Conservation (phyloP, 1,284 basidiomycete species). For the Fistulinella cinereoalba region DNA sequence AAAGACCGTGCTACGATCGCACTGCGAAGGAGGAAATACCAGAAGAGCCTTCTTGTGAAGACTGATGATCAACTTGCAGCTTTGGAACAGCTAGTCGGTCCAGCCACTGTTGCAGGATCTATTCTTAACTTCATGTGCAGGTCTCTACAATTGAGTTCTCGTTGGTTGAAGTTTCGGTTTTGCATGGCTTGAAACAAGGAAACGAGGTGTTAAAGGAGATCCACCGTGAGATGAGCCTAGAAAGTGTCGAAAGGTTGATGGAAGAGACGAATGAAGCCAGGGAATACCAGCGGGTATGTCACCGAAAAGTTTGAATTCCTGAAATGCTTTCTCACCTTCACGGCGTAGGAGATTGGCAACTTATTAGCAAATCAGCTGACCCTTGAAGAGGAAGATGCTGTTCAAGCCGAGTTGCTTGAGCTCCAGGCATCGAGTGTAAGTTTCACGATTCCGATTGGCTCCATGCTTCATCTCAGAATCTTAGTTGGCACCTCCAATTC, state of each 20-base stretch:
- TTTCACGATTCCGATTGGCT: slow-evolving; percentile 5
- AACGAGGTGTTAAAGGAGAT: slow-evolving; percentile 92
- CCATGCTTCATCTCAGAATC: slow-evolving; percentile 9
- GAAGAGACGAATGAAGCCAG: slow-evolving; percentile 90
- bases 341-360: slow-evolving; percentile 81
- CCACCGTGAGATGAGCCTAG: slow-evolving; percentile 89
- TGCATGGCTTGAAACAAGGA: slow-evolving; percentile 91
- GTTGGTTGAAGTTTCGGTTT: slow-evolving; percentile 86
- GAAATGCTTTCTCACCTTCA: slow-evolving; percentile 2
- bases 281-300: slow-evolving; percentile 81
- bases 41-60: slow-evolving; percentile 82
- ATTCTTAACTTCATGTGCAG: slow-evolving; percentile 39
- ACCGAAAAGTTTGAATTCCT: background rate
- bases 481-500: slow-evolving; percentile 11
- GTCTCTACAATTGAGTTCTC: slow-evolving; percentile 97
- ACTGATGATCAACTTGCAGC: slow-evolving; percentile 90
- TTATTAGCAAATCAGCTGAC: slow-evolving; percentile 82
- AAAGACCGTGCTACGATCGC: slow-evolving; percentile 88
- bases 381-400: slow-evolving; percentile 90
- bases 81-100: slow-evolving; percentile 82
- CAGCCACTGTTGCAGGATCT: background rate
- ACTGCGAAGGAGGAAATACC: slow-evolving; percentile 88
- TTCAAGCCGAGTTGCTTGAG: slow-evolving; percentile 75
- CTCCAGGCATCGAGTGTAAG: slow-evolving; percentile 64
- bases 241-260: slow-evolving; percentile 90